A percentile compares a stretch with the other conserved stretches of the same genome.
phyloP scores from a whole-genome alignment of 2,329 filamentous ascomycete species.

The Pseudogymnoascus sp. region DNA sequence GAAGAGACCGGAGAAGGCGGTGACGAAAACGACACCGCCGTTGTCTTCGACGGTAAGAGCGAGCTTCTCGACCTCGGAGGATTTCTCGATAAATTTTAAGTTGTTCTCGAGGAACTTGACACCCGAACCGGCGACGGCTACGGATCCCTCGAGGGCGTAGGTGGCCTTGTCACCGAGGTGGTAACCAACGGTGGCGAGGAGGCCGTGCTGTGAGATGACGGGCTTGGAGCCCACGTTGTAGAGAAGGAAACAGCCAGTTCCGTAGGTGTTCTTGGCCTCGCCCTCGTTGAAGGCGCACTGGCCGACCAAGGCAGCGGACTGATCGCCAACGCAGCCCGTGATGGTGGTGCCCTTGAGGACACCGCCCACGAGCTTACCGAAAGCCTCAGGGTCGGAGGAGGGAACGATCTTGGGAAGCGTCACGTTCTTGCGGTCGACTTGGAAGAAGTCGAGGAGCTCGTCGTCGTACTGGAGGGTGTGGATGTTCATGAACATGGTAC shows the following conservation, averaged over 20 bases:
- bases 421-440: constrained; percentile 60
- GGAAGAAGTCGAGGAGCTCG: constrained; percentile 65
- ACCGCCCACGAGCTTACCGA: constrained; percentile 55
- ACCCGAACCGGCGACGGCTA: constrained; percentile 68
- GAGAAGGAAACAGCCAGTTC: constrained; percentile 75
- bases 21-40: constrained; percentile 62
- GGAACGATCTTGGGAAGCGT: constrained; percentile 68
- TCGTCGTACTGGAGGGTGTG: constrained; percentile 68
- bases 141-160: constrained; percentile 70
- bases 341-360: constrained; percentile 59
- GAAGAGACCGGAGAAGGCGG: constrained; percentile 64
- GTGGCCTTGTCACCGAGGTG: constrained; percentile 63
- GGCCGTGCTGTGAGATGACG: constrained; percentile 68
- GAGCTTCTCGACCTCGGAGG: constrained; percentile 55
- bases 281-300: constrained; percentile 71
- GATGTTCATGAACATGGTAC: constrained; percentile 84
- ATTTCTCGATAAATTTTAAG: constrained; percentile 52
- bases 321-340: constrained; percentile 71
- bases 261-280: constrained; percentile 77
- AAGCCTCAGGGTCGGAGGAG: constrained; percentile 61
- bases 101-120: constrained; percentile 66
- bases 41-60: constrained; percentile 58
- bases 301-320: constrained; percentile 72
- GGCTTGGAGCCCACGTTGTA: constrained; percentile 76
- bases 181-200: constrained; percentile 70